phyloP scores from a whole-genome alignment of 139 green algal species.

The Micractinium conductrix region DNA sequence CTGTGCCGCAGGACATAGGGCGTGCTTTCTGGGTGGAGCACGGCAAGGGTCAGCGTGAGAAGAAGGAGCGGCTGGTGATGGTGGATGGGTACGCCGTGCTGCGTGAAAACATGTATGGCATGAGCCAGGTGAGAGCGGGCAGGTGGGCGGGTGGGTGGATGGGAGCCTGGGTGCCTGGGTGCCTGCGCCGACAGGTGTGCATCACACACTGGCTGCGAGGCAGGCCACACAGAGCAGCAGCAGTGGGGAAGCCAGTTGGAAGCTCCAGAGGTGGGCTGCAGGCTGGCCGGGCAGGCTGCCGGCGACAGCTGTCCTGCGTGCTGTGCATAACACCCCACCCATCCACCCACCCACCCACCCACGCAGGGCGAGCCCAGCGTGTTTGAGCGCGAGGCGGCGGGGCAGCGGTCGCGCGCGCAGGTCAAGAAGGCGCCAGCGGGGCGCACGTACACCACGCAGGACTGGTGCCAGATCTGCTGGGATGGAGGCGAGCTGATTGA shows the following conservation, averaged over 20 bases:
- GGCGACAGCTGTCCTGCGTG: too few relatives aligned
- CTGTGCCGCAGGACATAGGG: slow-evolving; percentile 50
- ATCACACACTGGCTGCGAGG: too few relatives aligned
- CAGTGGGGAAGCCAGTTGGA: too few relatives aligned
- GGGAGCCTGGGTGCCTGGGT: too few relatives aligned
- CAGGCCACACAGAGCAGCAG: too few relatives aligned
- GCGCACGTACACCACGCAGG: slow-evolving; percentile 54
- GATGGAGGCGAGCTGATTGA: slow-evolving; percentile 74
- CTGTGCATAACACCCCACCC: too few relatives aligned
- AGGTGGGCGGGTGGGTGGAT: too few relatives aligned
- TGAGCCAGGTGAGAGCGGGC: slow-evolving; percentile 47
- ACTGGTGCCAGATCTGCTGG: slow-evolving; percentile 70
- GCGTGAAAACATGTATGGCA: slow-evolving; percentile 65
- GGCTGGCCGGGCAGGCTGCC: too few relatives aligned
- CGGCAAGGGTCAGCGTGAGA: slow-evolving; percentile 26
- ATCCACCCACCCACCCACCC: not conserved
- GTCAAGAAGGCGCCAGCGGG: slow-evolving; percentile 37
- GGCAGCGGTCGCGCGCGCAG: not conserved
- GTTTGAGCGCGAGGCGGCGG: slow-evolving; percentile 27
- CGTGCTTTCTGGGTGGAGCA: slow-evolving; percentile 44
- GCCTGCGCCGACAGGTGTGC: too few relatives aligned
- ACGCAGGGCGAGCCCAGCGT: slow-evolving; percentile 42
- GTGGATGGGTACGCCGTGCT: slow-evolving; percentile 55
- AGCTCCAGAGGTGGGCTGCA: too few relatives aligned
- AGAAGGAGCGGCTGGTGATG: slow-evolving; percentile 24